Evolutionary conservation across 768 basidiomycete genomes (phyloP).

Genomic region (Lentinula guzmanii): DNA sequence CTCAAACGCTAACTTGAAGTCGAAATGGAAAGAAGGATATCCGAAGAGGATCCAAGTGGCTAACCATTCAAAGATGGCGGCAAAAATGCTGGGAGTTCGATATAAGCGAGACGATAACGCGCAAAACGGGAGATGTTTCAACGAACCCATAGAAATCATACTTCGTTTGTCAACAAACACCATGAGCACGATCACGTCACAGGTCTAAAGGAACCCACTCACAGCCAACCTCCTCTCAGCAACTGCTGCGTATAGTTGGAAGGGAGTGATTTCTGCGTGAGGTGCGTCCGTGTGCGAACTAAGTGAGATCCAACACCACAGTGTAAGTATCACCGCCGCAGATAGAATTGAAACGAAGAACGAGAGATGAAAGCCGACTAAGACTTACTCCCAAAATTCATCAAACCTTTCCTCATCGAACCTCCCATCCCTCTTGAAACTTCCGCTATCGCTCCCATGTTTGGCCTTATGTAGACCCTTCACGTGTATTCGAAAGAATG

Average conservation of each 20-base stretch:
- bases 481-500: constrained; percentile 7
- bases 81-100: not conserved
- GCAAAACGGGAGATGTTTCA: not conserved
- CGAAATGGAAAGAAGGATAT: not conserved
- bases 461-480: not conserved
- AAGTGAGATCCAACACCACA: not conserved
- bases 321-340: not conserved
- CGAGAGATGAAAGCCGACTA: too few species aligned
- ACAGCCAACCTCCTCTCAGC: not conserved
- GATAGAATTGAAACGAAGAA: too few species aligned
- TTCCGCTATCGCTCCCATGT: constrained; percentile 1
- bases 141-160: constrained; percentile 1
- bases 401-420: not conserved
- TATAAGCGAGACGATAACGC: not conserved
- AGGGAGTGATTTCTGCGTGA: not conserved
- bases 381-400: not conserved
- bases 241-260: not conserved
- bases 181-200: not conserved
- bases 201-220: not conserved
- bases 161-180: not conserved
- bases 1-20: not conserved
- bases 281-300: not conserved
- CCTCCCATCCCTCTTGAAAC: not conserved
- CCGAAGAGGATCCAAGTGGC: not conserved
- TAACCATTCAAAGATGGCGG: constrained; percentile 1